Base-by-base conservation (phyloP, 2,329 filamentous ascomycete genomes). In the Venturia carpophila region DNA sequence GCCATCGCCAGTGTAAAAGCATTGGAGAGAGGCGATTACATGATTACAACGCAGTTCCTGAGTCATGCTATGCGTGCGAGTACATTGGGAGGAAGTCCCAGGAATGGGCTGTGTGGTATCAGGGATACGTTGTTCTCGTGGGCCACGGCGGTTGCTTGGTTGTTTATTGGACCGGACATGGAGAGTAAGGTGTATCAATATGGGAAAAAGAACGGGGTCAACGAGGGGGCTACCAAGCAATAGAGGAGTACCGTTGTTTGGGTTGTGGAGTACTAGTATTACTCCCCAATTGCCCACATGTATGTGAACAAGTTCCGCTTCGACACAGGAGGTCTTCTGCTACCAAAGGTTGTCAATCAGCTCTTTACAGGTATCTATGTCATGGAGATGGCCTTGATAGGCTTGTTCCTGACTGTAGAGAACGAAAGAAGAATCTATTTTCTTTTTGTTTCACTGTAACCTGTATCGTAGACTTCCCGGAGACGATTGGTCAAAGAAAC, bases 21-120 rank as follows among this genome's bases (percentile, higher is more conserved):
- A 0, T 77, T 99, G 56, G 92, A 97, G 75, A 85, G 78, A 43
- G 94, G 93, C 0, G 81, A 94, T 30, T 93, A 90, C 74, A 82
- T 91, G 71, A 84, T 96, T 56, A 88, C 90, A 0, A 90, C 92
- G 13, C 88, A 86, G 67, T 85, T 87, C 68, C 73, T 96, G 60
- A 90, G 89, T 1, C 76, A 84, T 65, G 71, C 91, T 66, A 88
- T 97, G 85, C 86, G 88, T 69, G 87, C 52, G 30, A 77, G 78
- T 34, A 73, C 77, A 34, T 72, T 84, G 67, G 81, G 81, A 5
- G 79, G 80, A 42, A 83, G 80, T 68, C 79, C 80, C 37, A 79
- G 81, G 67, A 82, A 85, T 68, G 80, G 77, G 45, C 73, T 80
- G 66, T 68, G 86, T 17, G 71, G 79, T 11, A 83, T 86, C 13